A percentile compares a stretch with the other conserved stretches of the same genome.
Conservation (phyloP, 164 flowering plant genomes). For the Stephania yunnanensis region DNA sequence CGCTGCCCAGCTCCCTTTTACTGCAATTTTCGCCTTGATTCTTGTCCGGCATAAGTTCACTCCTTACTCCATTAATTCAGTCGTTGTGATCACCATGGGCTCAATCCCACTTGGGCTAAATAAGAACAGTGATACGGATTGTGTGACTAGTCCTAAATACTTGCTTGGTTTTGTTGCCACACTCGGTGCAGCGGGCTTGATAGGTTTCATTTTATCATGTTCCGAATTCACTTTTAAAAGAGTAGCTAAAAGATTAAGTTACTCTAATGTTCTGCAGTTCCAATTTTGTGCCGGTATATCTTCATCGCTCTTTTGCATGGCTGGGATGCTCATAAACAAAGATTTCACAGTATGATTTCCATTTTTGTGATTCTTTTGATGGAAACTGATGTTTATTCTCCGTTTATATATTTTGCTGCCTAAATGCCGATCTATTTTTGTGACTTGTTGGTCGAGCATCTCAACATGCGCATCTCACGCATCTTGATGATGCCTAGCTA, state of each 20-base stretch:
- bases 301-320: conserved; percentile 6
- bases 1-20: conserved; percentile 11
- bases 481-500: too few relatives aligned
- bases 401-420: neutral
- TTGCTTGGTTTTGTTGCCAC: conserved; percentile 5
- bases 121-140: neutral
- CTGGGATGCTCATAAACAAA: conserved; percentile 10
- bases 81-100: conserved; percentile 12
- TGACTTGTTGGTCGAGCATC: too few relatives aligned
- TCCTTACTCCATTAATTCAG: conserved; percentile 8
- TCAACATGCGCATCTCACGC: too few relatives aligned
- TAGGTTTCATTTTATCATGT: conserved; percentile 8
- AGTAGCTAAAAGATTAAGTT: neutral
- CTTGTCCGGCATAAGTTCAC: conserved; percentile 11
- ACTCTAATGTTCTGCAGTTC: conserved; percentile 7
- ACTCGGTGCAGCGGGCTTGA: neutral
- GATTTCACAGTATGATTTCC: conserved; percentile 5
- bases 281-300: neutral
- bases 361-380: neutral
- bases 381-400: too few relatives aligned
- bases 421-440: too few relatives aligned
- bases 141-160: conserved; percentile 6
- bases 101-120: conserved; percentile 9
- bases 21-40: conserved; percentile 12
- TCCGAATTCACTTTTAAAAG: conserved; percentile 1